phyloP scores from a whole-genome alignment of 164 flowering plant genomes.

The Euptelea pleiosperma region DNA sequence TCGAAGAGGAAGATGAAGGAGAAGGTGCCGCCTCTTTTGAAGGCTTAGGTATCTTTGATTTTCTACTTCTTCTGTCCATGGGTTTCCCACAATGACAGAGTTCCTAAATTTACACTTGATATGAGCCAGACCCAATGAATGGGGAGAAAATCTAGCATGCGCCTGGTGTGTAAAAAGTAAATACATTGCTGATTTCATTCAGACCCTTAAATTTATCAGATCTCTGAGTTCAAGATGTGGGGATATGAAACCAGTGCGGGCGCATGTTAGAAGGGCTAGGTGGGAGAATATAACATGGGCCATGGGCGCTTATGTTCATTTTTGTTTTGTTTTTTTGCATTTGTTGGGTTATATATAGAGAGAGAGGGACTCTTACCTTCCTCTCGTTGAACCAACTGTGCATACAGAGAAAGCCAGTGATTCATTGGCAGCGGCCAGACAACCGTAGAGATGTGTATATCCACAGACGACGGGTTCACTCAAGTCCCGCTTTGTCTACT shows the following conservation, averaged over 20 bases:
- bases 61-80: conserved; percentile 7
- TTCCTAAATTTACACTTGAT: conserved; percentile 49
- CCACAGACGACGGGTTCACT: conserved; percentile 54
- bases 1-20: background rate
- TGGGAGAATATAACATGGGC: too few species aligned
- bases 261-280: too few species aligned
- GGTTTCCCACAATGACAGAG: conserved; percentile 44
- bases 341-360: conserved; percentile 11
- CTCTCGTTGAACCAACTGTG: conserved; percentile 21
- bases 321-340: conserved; percentile 10
- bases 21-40: conserved; percentile 21
- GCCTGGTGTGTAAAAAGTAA: too few species aligned
- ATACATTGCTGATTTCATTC: too few species aligned
- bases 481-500: conserved; percentile 50
- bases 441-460: conserved; percentile 70
- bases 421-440: conserved; percentile 67
- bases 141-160: too few species aligned
- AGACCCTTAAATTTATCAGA: too few species aligned
- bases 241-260: too few species aligned
- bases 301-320: too few species aligned
- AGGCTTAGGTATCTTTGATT: conserved; percentile 24
- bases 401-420: conserved; percentile 33
- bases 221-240: too few species aligned
- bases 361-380: background rate
- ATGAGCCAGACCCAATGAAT: conserved; percentile 47